Conservation (phyloP, 495 filamentous ascomycete species). For the Darksidea phi region DNA sequence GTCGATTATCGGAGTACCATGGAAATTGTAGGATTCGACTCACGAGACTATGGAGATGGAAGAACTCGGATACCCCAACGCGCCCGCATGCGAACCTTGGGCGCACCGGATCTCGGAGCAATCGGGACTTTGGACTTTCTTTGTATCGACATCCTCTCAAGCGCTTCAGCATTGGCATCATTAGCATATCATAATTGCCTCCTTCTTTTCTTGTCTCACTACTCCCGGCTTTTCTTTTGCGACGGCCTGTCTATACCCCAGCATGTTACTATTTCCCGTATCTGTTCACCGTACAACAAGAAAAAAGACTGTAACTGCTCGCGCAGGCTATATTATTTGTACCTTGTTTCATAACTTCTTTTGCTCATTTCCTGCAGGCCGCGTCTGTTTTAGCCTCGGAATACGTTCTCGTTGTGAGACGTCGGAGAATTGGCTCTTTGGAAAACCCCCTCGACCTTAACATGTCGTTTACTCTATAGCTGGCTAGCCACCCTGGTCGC, state of each 20-base stretch:
- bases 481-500: background rate
- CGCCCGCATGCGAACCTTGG: conserved; percentile 2
- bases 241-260: conserved; percentile 31
- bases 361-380: conserved; percentile 2
- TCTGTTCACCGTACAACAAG: conserved; percentile 4
- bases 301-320: conserved; percentile 39
- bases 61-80: background rate
- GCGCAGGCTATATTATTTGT: conserved; percentile 31
- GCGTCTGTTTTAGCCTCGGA: too few relatives aligned
- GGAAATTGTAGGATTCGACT: conserved; percentile 17
- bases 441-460: too few relatives aligned
- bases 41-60: conserved; percentile 2
- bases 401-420: background rate
- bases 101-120: conserved; percentile 10
- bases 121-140: conserved; percentile 44
- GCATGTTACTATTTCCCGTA: conserved; percentile 8
- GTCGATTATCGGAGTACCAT: conserved; percentile 9
- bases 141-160: conserved; percentile 64
- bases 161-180: conserved; percentile 25
- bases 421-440: background rate
- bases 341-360: conserved; percentile 15
- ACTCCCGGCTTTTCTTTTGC: conserved; percentile 14
- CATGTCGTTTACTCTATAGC: too few relatives aligned
- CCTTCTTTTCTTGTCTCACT: conserved; percentile 23
- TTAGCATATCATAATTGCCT: conserved; percentile 22